phyloP scores from a whole-genome alignment of 2,329 filamentous ascomycete species.

The Alternaria infectoria region DNA sequence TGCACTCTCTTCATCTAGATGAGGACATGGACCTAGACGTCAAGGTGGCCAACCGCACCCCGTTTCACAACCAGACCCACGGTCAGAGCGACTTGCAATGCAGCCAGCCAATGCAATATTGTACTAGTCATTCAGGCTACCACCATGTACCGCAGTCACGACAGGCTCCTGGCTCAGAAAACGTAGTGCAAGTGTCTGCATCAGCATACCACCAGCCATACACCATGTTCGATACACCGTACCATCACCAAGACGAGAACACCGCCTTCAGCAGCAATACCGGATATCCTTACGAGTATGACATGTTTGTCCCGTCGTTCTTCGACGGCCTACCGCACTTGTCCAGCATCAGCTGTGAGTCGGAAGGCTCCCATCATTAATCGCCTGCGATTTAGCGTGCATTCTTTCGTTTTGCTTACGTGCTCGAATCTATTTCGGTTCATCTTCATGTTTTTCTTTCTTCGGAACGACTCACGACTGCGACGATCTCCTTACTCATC shows the following conservation, averaged over 20 bases:
- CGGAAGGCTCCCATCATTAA: not conserved
- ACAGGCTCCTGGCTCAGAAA: not conserved
- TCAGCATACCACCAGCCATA: slow-evolving; percentile 14
- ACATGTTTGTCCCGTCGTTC: slow-evolving; percentile 1
- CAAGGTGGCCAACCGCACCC: slow-evolving; percentile 6
- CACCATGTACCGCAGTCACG: not conserved
- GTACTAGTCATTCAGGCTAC: slow-evolving; percentile 2
- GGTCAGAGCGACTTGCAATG: slow-evolving; percentile 1
- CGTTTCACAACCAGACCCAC: slow-evolving; percentile 1
- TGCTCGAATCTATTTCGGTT: not conserved
- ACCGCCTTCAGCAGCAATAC: slow-evolving; percentile 1
- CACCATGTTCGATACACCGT: slow-evolving; percentile 8
- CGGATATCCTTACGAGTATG: slow-evolving; percentile 4
- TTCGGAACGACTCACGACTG: slow-evolving; percentile 10
- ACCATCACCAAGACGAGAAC: not conserved
- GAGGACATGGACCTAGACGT: slow-evolving; percentile 17
- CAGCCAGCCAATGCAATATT: slow-evolving; percentile 11
- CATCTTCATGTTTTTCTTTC: not conserved
- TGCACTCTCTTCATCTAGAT: slow-evolving; percentile 6
- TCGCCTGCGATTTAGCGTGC: not conserved
- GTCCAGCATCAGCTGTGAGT: slow-evolving; percentile 1
- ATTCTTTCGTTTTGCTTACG: not conserved
- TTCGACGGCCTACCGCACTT: slow-evolving; percentile 19
- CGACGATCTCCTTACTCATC: slow-evolving; percentile 1
- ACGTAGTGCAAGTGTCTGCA: not conserved